Base-by-base conservation (phyloP, 352 stramenopile species). In the Phytophthora fragariae region DNA sequence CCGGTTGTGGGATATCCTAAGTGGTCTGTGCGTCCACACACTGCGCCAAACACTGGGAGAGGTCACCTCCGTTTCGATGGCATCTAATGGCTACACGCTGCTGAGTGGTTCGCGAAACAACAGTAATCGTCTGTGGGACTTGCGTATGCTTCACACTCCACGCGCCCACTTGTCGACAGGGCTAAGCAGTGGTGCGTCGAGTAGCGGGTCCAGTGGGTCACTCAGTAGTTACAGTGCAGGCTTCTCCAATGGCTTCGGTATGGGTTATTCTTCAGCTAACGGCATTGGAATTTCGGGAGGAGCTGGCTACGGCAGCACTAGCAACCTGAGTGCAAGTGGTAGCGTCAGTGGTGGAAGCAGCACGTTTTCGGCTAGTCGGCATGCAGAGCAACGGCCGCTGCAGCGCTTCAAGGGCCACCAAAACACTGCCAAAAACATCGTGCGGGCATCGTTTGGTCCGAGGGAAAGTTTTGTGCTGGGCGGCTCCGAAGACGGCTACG, bases 391-490 rank as follows among this genome's bases (percentile, higher is more conserved):
- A 65, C 84, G 85, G 29, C 89, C 91, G 0, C 72, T 96, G 8
- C 89, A 94, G 75, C 89, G 90, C 52, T 97, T 97, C 75, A 95
- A 96, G 72, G 91, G 91, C 29, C 90, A 97, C 58, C 89, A 96
- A 71, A 97, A 96, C 64, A 97, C 87, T 9, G 90, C 91, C 39
- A 96, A 96, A 79, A 97, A 97, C 68, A 83, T 96, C 24, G 88
- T 96, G 15, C 89, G 91, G 5, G 89, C 89, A 19, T 84, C 89
- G 46, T 97, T 97, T 76, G 88, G 91, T 9, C 91, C 91, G 2
- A 83, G 88, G 9, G 89, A 97, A 61, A 88, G 88, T 44, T 95
- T 97, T 61, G 88, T 96, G n/a, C 69, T 97, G 19, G 88, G 88
- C 27, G 89, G 91, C 21, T 97, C 91, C 0, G 89, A 97, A 62